These are phyloP conservation scores for Termitomyces sp. DNA, from an alignment of 768 basidiomycete genomes.

Conservation along the genomic window DNA sequence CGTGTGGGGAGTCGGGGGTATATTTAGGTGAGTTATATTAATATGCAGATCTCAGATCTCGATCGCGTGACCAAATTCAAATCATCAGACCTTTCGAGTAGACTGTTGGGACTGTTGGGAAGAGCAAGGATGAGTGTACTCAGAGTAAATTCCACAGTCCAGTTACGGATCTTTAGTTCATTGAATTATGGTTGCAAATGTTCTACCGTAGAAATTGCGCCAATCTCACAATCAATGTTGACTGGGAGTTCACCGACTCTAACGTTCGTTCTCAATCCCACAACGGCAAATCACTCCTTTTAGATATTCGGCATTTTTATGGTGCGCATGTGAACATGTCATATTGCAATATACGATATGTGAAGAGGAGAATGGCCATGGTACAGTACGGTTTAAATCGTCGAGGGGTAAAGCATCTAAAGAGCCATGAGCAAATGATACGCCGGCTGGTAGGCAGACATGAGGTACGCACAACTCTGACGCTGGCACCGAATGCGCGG, in stretches of 20 bases:
- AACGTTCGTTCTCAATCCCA: neutral
- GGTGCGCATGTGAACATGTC: conserved; percentile 34
- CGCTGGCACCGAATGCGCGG: conserved; percentile 87
- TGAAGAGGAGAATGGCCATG: conserved; percentile 27
- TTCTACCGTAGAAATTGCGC: neutral
- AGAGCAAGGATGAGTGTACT: too few species aligned
- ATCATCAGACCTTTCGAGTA: neutral
- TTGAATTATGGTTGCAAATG: neutral
- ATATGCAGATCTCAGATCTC: neutral
- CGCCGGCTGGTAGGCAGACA: neutral
- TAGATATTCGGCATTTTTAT: conserved; percentile 5
- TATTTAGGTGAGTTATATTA: too few species aligned
- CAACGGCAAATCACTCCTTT: neutral
- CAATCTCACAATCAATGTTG: too few species aligned
- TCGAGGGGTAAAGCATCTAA: conserved; percentile 92
- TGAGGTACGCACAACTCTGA: conserved; percentile 70
- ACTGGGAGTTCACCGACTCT: too few species aligned
- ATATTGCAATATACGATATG: conserved; percentile 42
- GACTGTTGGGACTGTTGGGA: neutral
- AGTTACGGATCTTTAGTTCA: neutral
- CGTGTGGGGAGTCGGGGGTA: neutral
- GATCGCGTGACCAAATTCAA: neutral
- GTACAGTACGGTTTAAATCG: conserved; percentile 50
- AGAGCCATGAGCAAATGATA: conserved; percentile 2
- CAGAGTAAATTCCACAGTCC: neutral